A percentile compares a stretch with the other conserved stretches of the same genome.
Evolutionary conservation across 345 rosid species (phyloP).

Genomic region (Noccaea bulbosa): DNA sequence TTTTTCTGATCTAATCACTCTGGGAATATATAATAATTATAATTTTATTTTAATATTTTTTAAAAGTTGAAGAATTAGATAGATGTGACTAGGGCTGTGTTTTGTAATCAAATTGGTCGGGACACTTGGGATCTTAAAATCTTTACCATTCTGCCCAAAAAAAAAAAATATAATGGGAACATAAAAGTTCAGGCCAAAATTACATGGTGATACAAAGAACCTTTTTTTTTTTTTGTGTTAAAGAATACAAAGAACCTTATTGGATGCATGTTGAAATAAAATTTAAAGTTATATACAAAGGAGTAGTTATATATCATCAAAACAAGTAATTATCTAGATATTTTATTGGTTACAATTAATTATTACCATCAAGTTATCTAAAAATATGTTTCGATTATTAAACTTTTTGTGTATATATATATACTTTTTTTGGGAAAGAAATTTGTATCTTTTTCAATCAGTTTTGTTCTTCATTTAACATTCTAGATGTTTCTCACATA

Average conservation of each 20-base stretch:
- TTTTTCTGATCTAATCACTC: slow-evolving; percentile 33
- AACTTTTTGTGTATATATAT: too few species aligned
- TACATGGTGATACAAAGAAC: slow-evolving; percentile 31
- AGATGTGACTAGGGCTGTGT: slow-evolving; percentile 40
- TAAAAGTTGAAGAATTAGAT: slow-evolving; percentile 32
- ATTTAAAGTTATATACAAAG: background rate
- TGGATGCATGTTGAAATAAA: slow-evolving; percentile 30
- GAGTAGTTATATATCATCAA: background rate
- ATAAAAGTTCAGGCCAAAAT: slow-evolving; percentile 21
- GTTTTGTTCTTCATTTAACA: background rate
- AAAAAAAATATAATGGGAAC: slow-evolving; percentile 33
- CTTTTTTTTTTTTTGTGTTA: too few species aligned
- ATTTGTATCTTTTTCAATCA: too few species aligned
- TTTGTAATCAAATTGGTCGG: slow-evolving; percentile 30
- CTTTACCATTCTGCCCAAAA: slow-evolving; percentile 12
- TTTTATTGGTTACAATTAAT: background rate
- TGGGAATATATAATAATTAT: slow-evolving; percentile 18
- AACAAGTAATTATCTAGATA: slow-evolving; percentile 1
- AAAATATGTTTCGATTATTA: background rate
- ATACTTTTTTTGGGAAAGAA: too few species aligned
- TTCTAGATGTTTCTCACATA: background rate
- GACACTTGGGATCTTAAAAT: slow-evolving; percentile 25
- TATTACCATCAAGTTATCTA: background rate
- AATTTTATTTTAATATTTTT: slow-evolving; percentile 14
- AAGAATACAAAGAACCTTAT: slow-evolving; percentile 29